phyloP scores from a whole-genome alignment of 169 alveolate species.

The Fabrea salina region DNA sequence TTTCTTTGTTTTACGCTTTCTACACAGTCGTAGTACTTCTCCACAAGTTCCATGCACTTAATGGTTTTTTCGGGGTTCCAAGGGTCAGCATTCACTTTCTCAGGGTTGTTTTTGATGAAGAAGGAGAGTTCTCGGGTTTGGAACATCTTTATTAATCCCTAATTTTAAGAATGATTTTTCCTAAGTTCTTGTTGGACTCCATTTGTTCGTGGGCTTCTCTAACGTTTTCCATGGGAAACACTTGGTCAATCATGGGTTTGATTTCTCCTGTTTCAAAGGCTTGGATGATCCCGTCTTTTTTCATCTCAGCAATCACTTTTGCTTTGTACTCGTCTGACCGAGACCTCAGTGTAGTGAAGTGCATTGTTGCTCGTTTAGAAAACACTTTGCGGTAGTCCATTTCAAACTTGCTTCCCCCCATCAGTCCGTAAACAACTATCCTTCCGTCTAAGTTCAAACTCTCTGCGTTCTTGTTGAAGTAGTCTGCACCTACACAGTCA shows the following conservation, averaged over 20 bases:
- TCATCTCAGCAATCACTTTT: slow-evolving; percentile 34
- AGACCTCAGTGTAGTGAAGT: slow-evolving; percentile 46
- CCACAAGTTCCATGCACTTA: background rate
- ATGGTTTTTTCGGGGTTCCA: background rate
- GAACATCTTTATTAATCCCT: background rate
- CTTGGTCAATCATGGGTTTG: slow-evolving; percentile 43
- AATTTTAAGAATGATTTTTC: slow-evolving; percentile 51
- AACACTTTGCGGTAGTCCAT: slow-evolving; percentile 38
- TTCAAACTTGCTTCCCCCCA: slow-evolving; percentile 60
- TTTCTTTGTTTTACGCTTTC: background rate
- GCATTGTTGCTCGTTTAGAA: slow-evolving; percentile 46
- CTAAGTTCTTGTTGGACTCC: slow-evolving; percentile 54
- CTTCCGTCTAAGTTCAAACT: slow-evolving; percentile 55
- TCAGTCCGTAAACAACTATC: slow-evolving; percentile 71
- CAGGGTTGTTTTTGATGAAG: background rate
- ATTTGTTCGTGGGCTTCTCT: slow-evolving; percentile 47
- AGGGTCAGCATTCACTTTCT: background rate
- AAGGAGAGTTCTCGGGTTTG: background rate
- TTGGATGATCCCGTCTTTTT: slow-evolving; percentile 31
- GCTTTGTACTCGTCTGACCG: slow-evolving; percentile 53
- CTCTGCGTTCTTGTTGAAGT: slow-evolving; percentile 48
- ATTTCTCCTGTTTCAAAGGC: slow-evolving; percentile 41
- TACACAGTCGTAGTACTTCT: slow-evolving; percentile 5
- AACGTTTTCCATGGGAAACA: slow-evolving; percentile 37
- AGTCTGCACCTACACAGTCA: slow-evolving; percentile 70